Evolutionary conservation across 768 basidiomycete genomes (phyloP).

Genomic region (Termitomyces sp.): DNA sequence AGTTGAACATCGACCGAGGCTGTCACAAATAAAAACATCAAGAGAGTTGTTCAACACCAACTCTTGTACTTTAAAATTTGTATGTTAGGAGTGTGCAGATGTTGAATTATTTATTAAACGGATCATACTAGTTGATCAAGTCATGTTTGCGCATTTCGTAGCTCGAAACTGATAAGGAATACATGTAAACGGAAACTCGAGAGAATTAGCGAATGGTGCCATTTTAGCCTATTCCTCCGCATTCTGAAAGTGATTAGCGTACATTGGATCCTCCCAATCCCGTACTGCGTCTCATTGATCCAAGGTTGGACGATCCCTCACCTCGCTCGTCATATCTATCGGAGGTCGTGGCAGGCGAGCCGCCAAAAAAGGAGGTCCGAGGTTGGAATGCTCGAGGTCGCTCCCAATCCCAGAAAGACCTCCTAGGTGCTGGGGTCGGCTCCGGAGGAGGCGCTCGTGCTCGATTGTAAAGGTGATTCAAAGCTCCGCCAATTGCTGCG

Average conservation of each 20-base stretch:
- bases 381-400: constrained; percentile 30
- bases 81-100: not conserved
- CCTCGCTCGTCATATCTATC: constrained; percentile 47
- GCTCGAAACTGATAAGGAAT: not conserved
- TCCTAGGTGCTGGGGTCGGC: constrained; percentile 15
- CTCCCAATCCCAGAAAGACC: constrained; percentile 59
- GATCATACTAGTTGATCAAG: too few species aligned
- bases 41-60: not conserved
- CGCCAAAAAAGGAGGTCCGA: constrained; percentile 27
- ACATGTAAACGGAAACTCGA: not conserved
- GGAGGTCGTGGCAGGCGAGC: constrained; percentile 22
- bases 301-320: constrained; percentile 68
- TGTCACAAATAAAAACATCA: not conserved
- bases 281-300: constrained; percentile 71
- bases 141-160: not conserved
- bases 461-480: constrained; percentile 52
- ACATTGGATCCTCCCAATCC: constrained; percentile 78
- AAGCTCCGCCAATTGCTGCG: constrained; percentile 68
- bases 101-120: too few species aligned
- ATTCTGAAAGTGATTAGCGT: constrained; percentile 35
- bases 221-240: not conserved
- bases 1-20: not conserved
- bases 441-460: constrained; percentile 14
- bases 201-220: not conserved
- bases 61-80: not conserved